Conservation (phyloP, 2,329 filamentous ascomycete genomes). For the Lecanoromycetidae sp. region DNA sequence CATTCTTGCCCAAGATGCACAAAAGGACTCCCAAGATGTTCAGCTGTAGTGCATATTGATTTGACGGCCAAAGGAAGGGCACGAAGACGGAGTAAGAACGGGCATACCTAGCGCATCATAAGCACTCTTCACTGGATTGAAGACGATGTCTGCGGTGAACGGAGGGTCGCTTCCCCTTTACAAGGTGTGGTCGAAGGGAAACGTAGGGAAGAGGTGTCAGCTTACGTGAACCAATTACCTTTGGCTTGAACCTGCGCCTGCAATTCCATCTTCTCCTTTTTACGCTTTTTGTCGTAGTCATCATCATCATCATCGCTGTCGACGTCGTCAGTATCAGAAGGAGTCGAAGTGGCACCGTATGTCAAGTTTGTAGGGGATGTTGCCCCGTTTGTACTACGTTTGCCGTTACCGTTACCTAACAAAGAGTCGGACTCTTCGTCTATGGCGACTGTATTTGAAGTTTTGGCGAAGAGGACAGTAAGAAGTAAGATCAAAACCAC, state of each 20-base stretch:
- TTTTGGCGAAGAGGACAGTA: constrained; percentile 10
- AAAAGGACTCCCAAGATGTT: constrained; percentile 54
- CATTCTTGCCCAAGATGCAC: constrained; percentile 58
- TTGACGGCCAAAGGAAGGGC: constrained; percentile 66
- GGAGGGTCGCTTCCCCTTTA: too few relatives aligned
- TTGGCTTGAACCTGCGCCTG: constrained; percentile 59
- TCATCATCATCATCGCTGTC: constrained; percentile 42
- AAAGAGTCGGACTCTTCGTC: constrained; percentile 19
- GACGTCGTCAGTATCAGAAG: constrained; percentile 32
- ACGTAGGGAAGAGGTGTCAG: constrained; percentile 29
- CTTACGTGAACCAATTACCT: constrained; percentile 66
- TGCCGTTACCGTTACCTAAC: constrained; percentile 13
- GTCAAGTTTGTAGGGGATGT: neutral
- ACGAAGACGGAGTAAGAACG: constrained; percentile 61
- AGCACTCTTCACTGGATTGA: too few relatives aligned
- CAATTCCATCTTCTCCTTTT: constrained; percentile 26
- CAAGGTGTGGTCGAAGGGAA: neutral
- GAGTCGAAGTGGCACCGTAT: constrained; percentile 10
- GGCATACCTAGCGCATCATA: constrained; percentile 2
- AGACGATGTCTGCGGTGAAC: too few relatives aligned
- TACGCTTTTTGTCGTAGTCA: constrained; percentile 40
- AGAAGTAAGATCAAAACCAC: constrained; percentile 17
- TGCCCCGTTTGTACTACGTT: too few relatives aligned
- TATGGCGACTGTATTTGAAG: neutral
- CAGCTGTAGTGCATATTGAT: constrained; percentile 53